Evolutionary conservation across 495 filamentous ascomycete genomes (phyloP), one percentile per base, ranked within the genome.

Genomic region (Aspergillus homomorphus): DNA sequence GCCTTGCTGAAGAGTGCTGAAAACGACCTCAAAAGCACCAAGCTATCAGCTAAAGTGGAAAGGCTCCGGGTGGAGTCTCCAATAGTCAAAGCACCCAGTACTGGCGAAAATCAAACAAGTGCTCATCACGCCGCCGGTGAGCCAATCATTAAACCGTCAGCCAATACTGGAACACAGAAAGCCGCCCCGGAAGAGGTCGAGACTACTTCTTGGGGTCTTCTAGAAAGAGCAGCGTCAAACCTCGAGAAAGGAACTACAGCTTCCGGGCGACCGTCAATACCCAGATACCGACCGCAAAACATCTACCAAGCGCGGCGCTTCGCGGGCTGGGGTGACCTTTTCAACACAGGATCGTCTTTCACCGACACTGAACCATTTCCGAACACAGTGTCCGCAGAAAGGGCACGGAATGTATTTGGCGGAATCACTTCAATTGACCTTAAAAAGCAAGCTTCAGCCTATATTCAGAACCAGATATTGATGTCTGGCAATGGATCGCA

Each of bases 1-100:
- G 41, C 41, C 15, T 21, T 54, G 21, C 51, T 59, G 43, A 53
- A 49, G 8, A 49, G 21, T n/a, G 53, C 16, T 24, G 48, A 9
- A 5, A 5, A 51, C 1, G 23, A 30, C 8, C n/a, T 16, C 23
- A 19, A 23, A 19, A 18, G 14, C 24, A 7, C 24, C 14, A 51
- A 33, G 24, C 4, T 23, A 30, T 9, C 30, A 8, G 14, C 10
- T 8, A 12, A 15, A 1, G 23, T 15, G 4, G 2, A 28, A 8
- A 4, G 30, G 6, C 23, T 4, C 24, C 19, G 8, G 18, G 48
- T 18, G 1, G 16, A 16, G 8, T 15, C 23, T 8, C n/a, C 12
- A 16, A 28, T 0, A 30, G 23, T 23, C 19, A 8, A 46, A 46
- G 45, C 45, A 9, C 45, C 45, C 23, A 51, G 28, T 16, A n/a